Evolutionary conservation across 371 early-diverging fungal species (phyloP), one percentile per base, ranked within the genome.

Genomic region (Apophysomyces elegans): DNA sequence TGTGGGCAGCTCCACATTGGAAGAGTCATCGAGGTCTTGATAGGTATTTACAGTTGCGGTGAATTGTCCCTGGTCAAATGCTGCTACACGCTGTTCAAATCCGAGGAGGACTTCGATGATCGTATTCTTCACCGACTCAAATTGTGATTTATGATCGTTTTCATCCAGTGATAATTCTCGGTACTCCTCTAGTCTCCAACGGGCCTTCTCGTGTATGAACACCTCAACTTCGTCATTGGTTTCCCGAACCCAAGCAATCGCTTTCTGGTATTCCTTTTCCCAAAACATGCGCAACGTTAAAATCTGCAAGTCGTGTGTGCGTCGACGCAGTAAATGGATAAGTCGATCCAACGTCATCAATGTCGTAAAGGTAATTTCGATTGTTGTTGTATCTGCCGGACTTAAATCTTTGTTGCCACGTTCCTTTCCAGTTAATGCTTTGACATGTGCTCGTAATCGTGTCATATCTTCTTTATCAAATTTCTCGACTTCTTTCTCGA

Each of bases 331-430:
- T 7, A 67, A 65, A 41, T 71, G 68, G 56, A 81, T 74, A 37
- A 85, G 64, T 39, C 73, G 70, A 43, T 85, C 86, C 7, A 85
- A 61, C 6, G 73, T 63, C 32, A 62, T 78, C n/a, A 85, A 64
- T 0, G 86, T 84, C 5, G 79, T 75, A 5, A 85, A 63, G 4
- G 84, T 85, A 18, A 84, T 82, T 32, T 80, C 83, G 46, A 85
- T 85, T 0, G 84, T 84, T 4, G 81, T 84, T 0, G 86, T 79
- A 39, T 85, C 86, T 18, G 86, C 86, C 7, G 86, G 86, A 58
- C 80, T 83, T 8, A 85, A 70, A 46, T 80, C 81, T 43, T 83
- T 82, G 45, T 66, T 68, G 7, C 64, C 70, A 41, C 70, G 64
- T 9, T 67, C 70, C 7, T 67, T 73, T 1, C 78, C 75, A 6